These are phyloP conservation scores for Plenodomus lindquistii DNA, from an alignment of 2,329 filamentous ascomycete genomes.

Conservation along the genomic window DNA sequence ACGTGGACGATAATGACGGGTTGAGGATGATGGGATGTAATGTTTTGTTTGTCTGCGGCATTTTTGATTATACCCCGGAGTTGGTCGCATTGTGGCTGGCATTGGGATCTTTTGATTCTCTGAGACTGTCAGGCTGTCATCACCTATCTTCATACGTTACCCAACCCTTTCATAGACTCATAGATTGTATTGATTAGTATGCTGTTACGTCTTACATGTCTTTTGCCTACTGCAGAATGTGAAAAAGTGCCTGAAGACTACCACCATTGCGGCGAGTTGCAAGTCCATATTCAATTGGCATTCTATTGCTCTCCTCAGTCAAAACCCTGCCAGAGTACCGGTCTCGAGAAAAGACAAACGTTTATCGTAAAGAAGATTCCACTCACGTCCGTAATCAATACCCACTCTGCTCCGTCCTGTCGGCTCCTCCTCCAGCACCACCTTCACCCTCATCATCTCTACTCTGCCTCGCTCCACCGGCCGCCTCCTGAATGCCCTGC, in stretches of 20 bases:
- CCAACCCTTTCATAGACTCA: not conserved
- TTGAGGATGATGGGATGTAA: not conserved
- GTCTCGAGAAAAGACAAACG: not conserved
- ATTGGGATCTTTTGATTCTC: not conserved
- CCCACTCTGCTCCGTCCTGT: constrained; percentile 46
- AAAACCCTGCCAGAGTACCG: no score
- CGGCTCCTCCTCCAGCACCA: constrained; percentile 28
- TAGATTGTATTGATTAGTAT: not conserved
- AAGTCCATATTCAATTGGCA: not conserved
- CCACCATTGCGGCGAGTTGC: no score
- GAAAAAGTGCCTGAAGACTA: no score
- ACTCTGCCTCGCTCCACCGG: constrained; percentile 33
- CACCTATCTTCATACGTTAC: not conserved
- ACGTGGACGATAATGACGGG: not conserved
- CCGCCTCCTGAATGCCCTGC: constrained; percentile 60
- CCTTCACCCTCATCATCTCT: constrained; percentile 35
- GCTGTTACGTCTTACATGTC: no score
- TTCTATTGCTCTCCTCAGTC: not conserved
- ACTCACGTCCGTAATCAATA: constrained; percentile 27
- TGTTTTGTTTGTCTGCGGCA: constrained; percentile 2
- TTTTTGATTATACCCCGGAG: constrained; percentile 10
- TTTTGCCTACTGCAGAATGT: no score
- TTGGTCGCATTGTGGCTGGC: constrained; percentile 5
- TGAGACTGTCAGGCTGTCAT: not conserved
- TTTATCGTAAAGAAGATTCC: not conserved